phyloP scores from a whole-genome alignment of 176 grass and related monocot genomes.

The Alopecurus myosuroides region DNA sequence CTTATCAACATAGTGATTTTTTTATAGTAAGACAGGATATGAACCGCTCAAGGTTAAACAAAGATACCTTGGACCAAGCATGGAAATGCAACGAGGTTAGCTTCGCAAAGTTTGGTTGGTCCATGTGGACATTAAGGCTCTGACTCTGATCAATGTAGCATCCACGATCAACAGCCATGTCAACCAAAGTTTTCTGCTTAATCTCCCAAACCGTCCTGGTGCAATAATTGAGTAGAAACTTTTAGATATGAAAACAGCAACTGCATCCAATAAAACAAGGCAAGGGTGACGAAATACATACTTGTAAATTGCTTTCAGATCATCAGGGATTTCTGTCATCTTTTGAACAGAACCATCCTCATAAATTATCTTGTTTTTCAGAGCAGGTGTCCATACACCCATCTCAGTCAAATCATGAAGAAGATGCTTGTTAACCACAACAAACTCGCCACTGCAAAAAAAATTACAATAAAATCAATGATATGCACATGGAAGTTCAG shows the following conservation, averaged over 20 bases:
- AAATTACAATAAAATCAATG: constrained; percentile 12
- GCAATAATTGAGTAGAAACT: not conserved
- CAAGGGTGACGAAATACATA: constrained; percentile 24
- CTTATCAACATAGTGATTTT: not conserved
- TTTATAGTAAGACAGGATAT: not conserved
- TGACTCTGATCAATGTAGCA: constrained; percentile 99
- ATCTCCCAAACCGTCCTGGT: constrained; percentile 98
- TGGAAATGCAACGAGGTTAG: constrained; percentile 94
- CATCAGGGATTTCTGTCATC: constrained; percentile 72
- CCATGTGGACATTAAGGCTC: constrained; percentile 98
- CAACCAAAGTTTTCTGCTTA: constrained; percentile 97
- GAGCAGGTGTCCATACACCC: constrained; percentile 72
- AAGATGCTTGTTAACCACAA: constrained; percentile 98
- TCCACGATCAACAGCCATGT: constrained; percentile 96
- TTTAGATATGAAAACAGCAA: not conserved
- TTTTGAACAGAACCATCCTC: constrained; percentile 92
- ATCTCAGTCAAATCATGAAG: constrained; percentile 97
- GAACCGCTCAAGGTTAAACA: not conserved
- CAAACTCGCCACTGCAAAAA: constrained; percentile 84
- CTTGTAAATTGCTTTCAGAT: constrained; percentile 96
- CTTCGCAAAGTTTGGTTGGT: constrained; percentile 93
- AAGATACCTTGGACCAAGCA: constrained; percentile 88
- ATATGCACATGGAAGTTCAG: not conserved
- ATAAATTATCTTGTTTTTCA: constrained; percentile 96
- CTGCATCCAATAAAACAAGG: not conserved